Evolutionary conservation across 805 yeast species (phyloP).

Genomic region (Monosporozyma yasuniensis): DNA sequence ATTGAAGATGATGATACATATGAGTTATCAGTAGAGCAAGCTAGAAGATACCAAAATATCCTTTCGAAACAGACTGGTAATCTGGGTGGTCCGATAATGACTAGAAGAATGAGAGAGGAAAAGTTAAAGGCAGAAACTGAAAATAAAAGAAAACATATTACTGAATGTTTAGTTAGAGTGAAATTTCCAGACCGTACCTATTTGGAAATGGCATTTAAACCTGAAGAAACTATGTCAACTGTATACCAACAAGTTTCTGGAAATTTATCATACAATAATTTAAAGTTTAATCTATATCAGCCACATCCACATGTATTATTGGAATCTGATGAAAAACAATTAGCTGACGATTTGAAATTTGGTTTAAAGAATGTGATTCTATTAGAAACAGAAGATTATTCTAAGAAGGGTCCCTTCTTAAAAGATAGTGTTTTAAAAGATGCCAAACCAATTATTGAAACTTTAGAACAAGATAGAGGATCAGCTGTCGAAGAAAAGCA

Average conservation of each 20-base stretch:
- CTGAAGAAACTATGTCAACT: constrained; percentile 33
- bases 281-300: constrained; percentile 34
- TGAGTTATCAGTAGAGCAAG: constrained; percentile 45
- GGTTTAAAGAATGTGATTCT: constrained; percentile 39
- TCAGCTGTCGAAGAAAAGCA: neutral
- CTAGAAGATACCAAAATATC: constrained; percentile 43
- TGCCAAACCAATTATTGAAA: constrained; percentile 30
- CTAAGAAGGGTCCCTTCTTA: constrained; percentile 21
- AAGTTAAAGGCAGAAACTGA: constrained; percentile 18
- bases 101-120: constrained; percentile 35
- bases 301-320: constrained; percentile 41
- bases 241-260: constrained; percentile 26
- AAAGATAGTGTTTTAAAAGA: constrained; percentile 21
- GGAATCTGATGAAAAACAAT: constrained; percentile 17
- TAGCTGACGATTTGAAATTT: constrained; percentile 35
- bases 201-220: constrained; percentile 42
- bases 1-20: constrained; percentile 30
- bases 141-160: neutral
- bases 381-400: constrained; percentile 22
- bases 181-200: constrained; percentile 50
- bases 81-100: constrained; percentile 34
- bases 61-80: constrained; percentile 35
- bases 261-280: constrained; percentile 25
- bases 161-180: constrained; percentile 38
- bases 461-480: constrained; percentile 8